A percentile compares a stretch with the other conserved stretches of the same genome.
These are phyloP conservation scores for Thymus mandschuricus DNA, from an alignment of 257 asterid genomes.

Conservation along the genomic window DNA sequence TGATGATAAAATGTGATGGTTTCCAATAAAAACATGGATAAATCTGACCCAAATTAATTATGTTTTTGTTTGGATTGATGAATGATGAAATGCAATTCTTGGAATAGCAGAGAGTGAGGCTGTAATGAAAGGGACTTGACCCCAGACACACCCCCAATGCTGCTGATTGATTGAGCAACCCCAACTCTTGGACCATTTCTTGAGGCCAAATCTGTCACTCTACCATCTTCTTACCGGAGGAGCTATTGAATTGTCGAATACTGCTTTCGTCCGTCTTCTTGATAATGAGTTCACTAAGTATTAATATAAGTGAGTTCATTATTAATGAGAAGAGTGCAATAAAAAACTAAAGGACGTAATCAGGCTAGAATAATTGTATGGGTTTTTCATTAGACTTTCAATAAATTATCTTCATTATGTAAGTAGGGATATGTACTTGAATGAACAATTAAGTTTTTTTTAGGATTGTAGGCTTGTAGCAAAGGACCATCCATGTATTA, in stretches of 20 bases:
- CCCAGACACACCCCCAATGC: conserved; percentile 36
- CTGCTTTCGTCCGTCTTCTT: too few relatives aligned
- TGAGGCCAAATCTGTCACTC: conserved; percentile 17
- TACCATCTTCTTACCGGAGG: neutral
- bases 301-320: too few relatives aligned
- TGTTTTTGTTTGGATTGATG: conserved; percentile 48
- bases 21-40: conserved; percentile 33
- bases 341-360: too few relatives aligned
- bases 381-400: neutral
- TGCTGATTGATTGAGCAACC: conserved; percentile 28
- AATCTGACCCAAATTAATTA: conserved; percentile 38
- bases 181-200: conserved; percentile 28
- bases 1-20: conserved; percentile 36
- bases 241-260: too few relatives aligned
- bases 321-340: too few relatives aligned
- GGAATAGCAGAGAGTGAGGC: conserved; percentile 35
- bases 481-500: neutral
- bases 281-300: too few relatives aligned
- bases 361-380: neutral
- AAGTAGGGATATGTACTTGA: conserved; percentile 5
- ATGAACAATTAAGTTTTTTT: neutral
- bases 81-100: conserved; percentile 42
- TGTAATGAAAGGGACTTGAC: conserved; percentile 69
- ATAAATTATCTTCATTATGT: neutral
- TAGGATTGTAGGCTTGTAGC: neutral